These are phyloP conservation scores for Leptodermis oblonga DNA, from an alignment of 257 asterid species.

Conservation along the genomic window DNA sequence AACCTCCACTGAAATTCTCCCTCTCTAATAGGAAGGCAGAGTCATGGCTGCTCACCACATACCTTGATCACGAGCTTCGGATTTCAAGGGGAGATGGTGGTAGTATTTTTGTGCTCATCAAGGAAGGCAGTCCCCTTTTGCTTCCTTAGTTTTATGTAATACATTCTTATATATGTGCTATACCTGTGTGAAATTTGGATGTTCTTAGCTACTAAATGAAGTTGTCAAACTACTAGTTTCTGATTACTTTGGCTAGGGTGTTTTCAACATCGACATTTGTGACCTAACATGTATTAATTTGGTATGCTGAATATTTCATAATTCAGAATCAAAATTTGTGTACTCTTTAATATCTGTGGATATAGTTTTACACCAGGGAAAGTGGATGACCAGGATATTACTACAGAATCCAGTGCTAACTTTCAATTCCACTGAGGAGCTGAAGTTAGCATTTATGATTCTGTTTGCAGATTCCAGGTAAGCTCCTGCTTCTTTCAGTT, in stretches of 20 bases:
- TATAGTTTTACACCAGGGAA: no score
- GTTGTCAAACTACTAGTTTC: not conserved
- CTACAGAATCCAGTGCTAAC: no score
- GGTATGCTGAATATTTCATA: not conserved
- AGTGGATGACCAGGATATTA: no score
- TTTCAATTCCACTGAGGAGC: not conserved
- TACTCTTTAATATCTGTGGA: no score
- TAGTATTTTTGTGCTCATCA: constrained; percentile 73
- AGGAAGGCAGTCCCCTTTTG: constrained; percentile 69
- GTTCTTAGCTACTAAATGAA: not conserved
- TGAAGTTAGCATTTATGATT: not conserved
- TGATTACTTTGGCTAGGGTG: not conserved
- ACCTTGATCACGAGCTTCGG: constrained; percentile 77
- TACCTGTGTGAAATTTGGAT: not conserved
- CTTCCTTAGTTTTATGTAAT: constrained; percentile 14
- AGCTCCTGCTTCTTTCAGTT: no score
- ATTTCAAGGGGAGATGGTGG: constrained; percentile 92
- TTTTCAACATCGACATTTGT: not conserved
- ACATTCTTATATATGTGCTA: not conserved
- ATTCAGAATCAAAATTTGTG: not conserved
- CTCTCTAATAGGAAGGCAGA: constrained; percentile 47
- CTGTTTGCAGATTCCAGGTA: no score
- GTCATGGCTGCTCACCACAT: constrained; percentile 94
- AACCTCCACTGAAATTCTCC: constrained; percentile 73
- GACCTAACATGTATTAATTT: not conserved